These are phyloP conservation scores for Verbena officinalis DNA, from an alignment of 257 asterid genomes.

Conservation along the genomic window DNA sequence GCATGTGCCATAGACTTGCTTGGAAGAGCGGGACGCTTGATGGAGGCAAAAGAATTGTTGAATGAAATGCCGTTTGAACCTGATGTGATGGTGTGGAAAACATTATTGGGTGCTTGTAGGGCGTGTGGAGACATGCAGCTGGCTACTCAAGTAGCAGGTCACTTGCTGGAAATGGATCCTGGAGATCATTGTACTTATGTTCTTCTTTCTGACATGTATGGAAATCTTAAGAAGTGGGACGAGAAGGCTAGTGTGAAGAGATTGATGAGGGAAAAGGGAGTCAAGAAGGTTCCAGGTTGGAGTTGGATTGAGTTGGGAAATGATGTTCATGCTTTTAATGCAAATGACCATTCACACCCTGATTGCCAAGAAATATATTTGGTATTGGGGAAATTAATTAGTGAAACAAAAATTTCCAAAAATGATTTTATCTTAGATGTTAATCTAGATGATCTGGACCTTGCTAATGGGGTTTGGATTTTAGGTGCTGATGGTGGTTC, in stretches of 20 bases:
- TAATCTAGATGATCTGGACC: conserved; percentile 31
- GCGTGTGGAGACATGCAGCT: conserved; percentile 76
- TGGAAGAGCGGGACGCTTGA: conserved; percentile 74
- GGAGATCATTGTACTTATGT: conserved; percentile 81
- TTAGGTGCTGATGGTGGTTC: conserved; percentile 26
- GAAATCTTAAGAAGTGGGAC: conserved; percentile 71
- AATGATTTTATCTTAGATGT: conserved; percentile 10
- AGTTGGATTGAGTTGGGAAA: conserved; percentile 82
- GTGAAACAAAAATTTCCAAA: conserved; percentile 48
- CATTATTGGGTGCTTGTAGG: conserved; percentile 75
- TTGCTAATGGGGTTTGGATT: conserved; percentile 29
- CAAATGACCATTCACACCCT: conserved; percentile 69
- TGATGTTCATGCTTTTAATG: conserved; percentile 73
- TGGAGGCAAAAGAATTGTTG: conserved; percentile 65
- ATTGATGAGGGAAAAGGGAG: conserved; percentile 71
- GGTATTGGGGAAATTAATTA: conserved; percentile 40
- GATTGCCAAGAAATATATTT: conserved; percentile 51
- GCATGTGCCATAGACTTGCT: conserved; percentile 88
- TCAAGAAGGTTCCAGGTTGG: conserved; percentile 85
- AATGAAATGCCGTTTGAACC: conserved; percentile 76
- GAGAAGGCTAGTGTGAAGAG: conserved; percentile 71
- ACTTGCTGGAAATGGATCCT: conserved; percentile 68
- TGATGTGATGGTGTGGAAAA: conserved; percentile 79
- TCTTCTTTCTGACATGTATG: conserved; percentile 81
- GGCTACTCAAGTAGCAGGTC: conserved; percentile 63